Base-by-base conservation (phyloP, 345 rosid genomes). In the Cardamine resedifolia region DNA sequence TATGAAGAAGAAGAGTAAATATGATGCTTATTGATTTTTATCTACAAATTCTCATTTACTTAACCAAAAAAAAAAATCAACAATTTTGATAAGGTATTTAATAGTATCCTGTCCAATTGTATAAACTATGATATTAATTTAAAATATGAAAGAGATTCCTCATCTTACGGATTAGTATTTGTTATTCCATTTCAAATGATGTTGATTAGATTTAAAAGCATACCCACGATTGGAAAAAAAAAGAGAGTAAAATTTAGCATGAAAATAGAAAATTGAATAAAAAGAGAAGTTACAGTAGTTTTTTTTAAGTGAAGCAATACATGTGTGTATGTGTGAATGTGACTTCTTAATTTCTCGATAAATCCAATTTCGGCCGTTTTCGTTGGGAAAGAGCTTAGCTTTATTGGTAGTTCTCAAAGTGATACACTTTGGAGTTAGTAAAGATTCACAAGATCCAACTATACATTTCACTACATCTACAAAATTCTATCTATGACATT, bases 1-100 rank as follows among this genome's bases (percentile, higher is more conserved):
- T 4, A n/a, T 81, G 64, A 90, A 86, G 84, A 93, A 80, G 81
- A 78, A 82, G 12, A 72, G 77, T 70, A 86, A 83, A 75, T 34
- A 78, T 67, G 75, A 83, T 21, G 79, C 77, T 34, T 66, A 57
- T 50, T 59, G 49, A 67, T 19, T 72, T 15, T 19, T 39, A 39
- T 18, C 28, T 47, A 47, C 49, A 21, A 31, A 15, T 59, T 31
- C 36, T 31, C 28, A 61, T 36, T 23, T 50, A n/a, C 26, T 24
- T 56, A 0, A 39, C 16, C 21, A 50, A 14, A 34, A 18, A n/a
- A 18, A n/a, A 33, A 24, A 18, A 0, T 49, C 11, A 41, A 52
- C 39, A 65, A 4, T 64, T 73, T 73, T 64, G 36, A 64, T 4
- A 36, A 73, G 34, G 59, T 48, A 23, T 19, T 4, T 23, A 28